These are phyloP conservation scores for Diaporthe sp. DNA, from an alignment of 2,329 filamentous ascomycete genomes.

Conservation along the genomic window DNA sequence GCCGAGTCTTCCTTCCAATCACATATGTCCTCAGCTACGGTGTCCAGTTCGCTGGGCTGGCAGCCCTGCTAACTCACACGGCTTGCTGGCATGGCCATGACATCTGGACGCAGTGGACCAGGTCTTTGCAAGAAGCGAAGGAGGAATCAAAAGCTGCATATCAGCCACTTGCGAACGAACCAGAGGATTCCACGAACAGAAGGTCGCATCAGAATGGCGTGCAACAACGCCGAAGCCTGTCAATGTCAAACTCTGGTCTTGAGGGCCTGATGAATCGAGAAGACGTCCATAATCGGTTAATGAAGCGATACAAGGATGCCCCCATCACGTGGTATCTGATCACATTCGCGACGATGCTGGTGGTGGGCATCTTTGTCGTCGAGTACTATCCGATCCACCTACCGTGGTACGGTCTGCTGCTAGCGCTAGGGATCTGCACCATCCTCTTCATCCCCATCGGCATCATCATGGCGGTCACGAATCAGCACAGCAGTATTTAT, in stretches of 20 bases:
- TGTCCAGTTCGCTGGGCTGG: constrained; percentile 85
- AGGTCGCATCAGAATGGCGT: constrained; percentile 9
- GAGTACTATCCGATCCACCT: constrained; percentile 88
- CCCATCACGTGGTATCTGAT: constrained; percentile 85
- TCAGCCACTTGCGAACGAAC: constrained; percentile 54
- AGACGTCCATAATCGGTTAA: constrained; percentile 87
- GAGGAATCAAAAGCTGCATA: constrained; percentile 65
- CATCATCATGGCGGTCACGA: constrained; percentile 93
- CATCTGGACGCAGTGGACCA: constrained; percentile 82
- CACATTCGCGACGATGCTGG: constrained; percentile 81
- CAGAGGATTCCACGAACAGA: constrained; percentile 35
- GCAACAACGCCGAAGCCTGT: constrained; percentile 23
- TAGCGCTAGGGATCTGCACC: constrained; percentile 82
- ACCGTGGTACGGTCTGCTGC: constrained; percentile 87
- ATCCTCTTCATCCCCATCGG: constrained; percentile 91
- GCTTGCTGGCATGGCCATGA: constrained; percentile 87
- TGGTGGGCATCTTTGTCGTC: constrained; percentile 85
- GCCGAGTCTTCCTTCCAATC: constrained; percentile 85
- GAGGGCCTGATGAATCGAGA: constrained; percentile 76
- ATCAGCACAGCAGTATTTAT: constrained; percentile 89
- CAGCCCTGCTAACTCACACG: constrained; percentile 84
- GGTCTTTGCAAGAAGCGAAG: constrained; percentile 74
- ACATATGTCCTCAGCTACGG: constrained; percentile 91
- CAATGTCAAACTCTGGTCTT: constrained; percentile 51
- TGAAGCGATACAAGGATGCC: constrained; percentile 85